These are phyloP conservation scores for Paxillus involutus DNA, from an alignment of 768 basidiomycete species.

Conservation along the genomic window DNA sequence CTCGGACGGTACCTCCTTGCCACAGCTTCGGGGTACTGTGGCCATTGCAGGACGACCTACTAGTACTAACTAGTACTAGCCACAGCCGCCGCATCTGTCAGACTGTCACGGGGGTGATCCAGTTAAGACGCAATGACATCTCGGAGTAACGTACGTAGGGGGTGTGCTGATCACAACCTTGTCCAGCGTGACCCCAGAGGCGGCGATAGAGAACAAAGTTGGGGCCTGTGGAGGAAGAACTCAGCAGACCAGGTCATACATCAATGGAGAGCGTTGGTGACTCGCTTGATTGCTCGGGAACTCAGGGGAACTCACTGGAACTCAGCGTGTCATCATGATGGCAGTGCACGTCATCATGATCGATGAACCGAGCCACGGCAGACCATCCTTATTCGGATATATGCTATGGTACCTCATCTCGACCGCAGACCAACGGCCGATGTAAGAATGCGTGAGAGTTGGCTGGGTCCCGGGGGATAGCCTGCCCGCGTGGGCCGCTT, in stretches of 20 bases:
- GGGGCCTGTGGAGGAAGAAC: slow-evolving; percentile 41
- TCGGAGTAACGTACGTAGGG: slow-evolving; percentile 26
- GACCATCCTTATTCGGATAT: too few species aligned
- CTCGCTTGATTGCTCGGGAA: too few species aligned
- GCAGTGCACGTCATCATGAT: too few species aligned
- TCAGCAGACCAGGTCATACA: slow-evolving; percentile 36
- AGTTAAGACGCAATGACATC: background rate
- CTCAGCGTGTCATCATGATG: too few species aligned
- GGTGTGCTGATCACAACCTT: slow-evolving; percentile 83
- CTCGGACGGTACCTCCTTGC: slow-evolving; percentile 31
- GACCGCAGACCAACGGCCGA: too few species aligned
- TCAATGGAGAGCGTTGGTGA: slow-evolving; percentile 31
- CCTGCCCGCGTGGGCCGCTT: too few species aligned
- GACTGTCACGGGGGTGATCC: background rate
- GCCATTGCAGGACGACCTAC: background rate
- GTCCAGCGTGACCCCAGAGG: slow-evolving; percentile 53
- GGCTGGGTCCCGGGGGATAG: too few species aligned
- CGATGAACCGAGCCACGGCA: too few species aligned
- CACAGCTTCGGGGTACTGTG: slow-evolving; percentile 40
- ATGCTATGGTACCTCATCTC: too few species aligned
- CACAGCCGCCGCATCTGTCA: slow-evolving; percentile 2
- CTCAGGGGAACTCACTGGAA: too few species aligned
- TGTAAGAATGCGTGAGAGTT: too few species aligned
- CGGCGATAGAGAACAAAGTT: slow-evolving; percentile 43
- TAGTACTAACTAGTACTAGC: too few species aligned